These are phyloP conservation scores for Neonothopanus nambi DNA, from an alignment of 1,284 basidiomycete genomes.

Conservation along the genomic window DNA sequence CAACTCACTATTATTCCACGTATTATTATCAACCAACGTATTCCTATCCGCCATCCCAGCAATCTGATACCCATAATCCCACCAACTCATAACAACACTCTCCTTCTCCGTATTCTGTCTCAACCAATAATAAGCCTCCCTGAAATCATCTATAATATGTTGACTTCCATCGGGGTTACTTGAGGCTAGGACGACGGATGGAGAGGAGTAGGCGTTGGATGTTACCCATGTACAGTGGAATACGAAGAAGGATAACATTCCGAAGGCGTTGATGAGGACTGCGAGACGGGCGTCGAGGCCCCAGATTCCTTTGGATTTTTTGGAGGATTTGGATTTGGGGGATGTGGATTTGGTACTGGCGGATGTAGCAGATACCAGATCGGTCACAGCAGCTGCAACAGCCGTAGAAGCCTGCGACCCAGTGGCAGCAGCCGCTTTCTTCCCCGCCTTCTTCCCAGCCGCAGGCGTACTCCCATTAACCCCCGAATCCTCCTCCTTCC, in stretches of 20 bases:
- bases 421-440: conserved; percentile 43
- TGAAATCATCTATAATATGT: conserved; percentile 98
- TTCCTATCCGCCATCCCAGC: conserved; percentile 97
- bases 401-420: conserved; percentile 24
- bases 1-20: conserved; percentile 99
- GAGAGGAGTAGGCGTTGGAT: conserved; percentile 93
- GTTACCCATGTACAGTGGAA: conserved; percentile 98
- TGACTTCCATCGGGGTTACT: conserved; percentile 82
- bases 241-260: conserved; percentile 88
- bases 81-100: conserved; percentile 98
- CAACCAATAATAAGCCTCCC: conserved; percentile 99
- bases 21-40: conserved; percentile 99
- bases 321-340: conserved; percentile 21
- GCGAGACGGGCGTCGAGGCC: conserved; percentile 82
- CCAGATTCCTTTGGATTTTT: conserved; percentile 68
- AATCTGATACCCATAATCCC: conserved; percentile 99
- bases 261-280: conserved; percentile 77
- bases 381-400: conserved; percentile 31
- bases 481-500: conserved; percentile 27
- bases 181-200: conserved; percentile 93
- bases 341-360: too few relatives aligned
- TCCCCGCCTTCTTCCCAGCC: conserved; percentile 54
- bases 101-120: conserved; percentile 92
- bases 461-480: conserved; percentile 36
- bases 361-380: conserved; percentile 46